phyloP scores from a whole-genome alignment of 331 rosid species.

The Arachis monticola region DNA sequence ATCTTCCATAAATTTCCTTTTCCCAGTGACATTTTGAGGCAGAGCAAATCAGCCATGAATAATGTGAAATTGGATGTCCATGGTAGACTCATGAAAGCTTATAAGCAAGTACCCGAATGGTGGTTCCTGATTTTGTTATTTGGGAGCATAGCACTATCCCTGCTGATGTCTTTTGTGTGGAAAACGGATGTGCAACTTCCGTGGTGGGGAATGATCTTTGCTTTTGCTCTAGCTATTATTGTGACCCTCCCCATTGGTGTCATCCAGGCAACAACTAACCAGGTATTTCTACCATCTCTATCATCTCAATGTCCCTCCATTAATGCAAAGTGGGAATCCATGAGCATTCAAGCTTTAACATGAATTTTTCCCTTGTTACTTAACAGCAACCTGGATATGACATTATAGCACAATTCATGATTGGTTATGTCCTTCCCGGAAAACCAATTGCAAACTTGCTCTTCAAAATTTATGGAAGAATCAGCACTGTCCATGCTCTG shows the following conservation, averaged over 20 bases:
- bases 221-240: constrained; percentile 80
- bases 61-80: constrained; percentile 77
- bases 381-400: constrained; percentile 99
- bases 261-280: constrained; percentile 99
- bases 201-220: constrained; percentile 99
- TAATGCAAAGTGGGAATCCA: constrained; percentile 9
- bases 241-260: constrained; percentile 98
- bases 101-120: constrained; percentile 96
- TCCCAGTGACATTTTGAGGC: constrained; percentile 76
- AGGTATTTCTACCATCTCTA: constrained; percentile 51
- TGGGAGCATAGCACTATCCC: constrained; percentile 69
- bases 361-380: constrained; percentile 3
- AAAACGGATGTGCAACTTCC: constrained; percentile 78
- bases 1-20: constrained; percentile 1
- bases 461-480: constrained; percentile 94
- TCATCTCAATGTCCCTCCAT: neutral
- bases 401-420: constrained; percentile 93
- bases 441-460: constrained; percentile 95
- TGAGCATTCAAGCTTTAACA: constrained; percentile 12
- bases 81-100: constrained; percentile 84
- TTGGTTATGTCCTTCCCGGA: constrained; percentile 93
- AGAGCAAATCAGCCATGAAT: constrained; percentile 77
- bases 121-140: constrained; percentile 78
- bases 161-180: constrained; percentile 81
- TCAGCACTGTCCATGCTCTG: constrained; percentile 95